These are phyloP conservation scores for Sequoia sempervirens DNA, from an alignment of 75 land plant genomes.

Conservation along the genomic window DNA sequence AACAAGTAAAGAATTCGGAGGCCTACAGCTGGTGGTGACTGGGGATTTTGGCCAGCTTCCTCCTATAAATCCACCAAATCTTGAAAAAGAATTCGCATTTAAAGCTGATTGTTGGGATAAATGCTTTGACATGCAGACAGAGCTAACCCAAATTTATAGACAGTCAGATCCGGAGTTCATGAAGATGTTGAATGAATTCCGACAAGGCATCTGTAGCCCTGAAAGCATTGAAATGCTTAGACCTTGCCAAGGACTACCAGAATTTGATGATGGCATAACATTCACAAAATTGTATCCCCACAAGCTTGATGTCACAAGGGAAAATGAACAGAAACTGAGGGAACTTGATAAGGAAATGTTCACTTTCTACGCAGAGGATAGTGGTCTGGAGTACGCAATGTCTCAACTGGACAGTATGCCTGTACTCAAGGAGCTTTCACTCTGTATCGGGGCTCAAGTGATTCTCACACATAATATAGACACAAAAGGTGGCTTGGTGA, in stretches of 20 bases:
- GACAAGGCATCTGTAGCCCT: slow-evolving; percentile 41
- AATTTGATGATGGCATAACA: slow-evolving; percentile 9
- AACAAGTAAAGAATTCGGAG: slow-evolving; percentile 38
- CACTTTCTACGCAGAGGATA: slow-evolving; percentile 43
- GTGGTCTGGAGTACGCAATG: slow-evolving; percentile 27
- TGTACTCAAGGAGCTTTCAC: slow-evolving; percentile 32
- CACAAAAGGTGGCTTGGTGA: slow-evolving; percentile 44
- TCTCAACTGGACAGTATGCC: slow-evolving; percentile 32
- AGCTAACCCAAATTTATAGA: slow-evolving; percentile 52
- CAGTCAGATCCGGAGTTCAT: slow-evolving; percentile 49
- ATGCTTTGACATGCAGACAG: slow-evolving; percentile 59
- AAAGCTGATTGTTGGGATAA: slow-evolving; percentile 75
- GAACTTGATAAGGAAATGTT: slow-evolving; percentile 25
- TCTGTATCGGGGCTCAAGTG: slow-evolving; percentile 70
- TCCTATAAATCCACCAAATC: slow-evolving; percentile 29
- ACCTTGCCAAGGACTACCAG: slow-evolving; percentile 11
- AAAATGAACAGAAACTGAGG: slow-evolving; percentile 44
- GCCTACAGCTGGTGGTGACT: slow-evolving; percentile 61
- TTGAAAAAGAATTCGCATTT: slow-evolving; percentile 56
- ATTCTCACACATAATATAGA: slow-evolving; percentile 63
- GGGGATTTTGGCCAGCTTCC: slow-evolving; percentile 84
- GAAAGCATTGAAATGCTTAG: slow-evolving; percentile 18
- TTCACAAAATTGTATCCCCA: slow-evolving; percentile 50
- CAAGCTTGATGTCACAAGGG: slow-evolving; percentile 40
- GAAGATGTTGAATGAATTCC: slow-evolving; percentile 51